Conservation (phyloP, 2,329 filamentous ascomycete genomes). For the Paraconiothyrium brasiliense region DNA sequence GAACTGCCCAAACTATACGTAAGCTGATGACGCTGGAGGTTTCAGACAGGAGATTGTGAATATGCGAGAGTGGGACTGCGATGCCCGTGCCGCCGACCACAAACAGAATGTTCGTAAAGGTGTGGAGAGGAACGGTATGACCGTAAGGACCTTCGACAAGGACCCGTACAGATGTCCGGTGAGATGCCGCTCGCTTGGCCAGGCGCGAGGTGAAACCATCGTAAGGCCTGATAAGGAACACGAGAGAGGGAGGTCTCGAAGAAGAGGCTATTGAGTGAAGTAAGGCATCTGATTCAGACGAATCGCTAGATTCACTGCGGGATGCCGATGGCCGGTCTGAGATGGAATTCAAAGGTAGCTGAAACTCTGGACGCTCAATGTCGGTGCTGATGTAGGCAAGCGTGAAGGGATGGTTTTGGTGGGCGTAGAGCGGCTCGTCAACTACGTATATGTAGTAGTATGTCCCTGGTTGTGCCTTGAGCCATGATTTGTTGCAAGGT, state of each 20-base stretch:
- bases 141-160: constrained; percentile 64
- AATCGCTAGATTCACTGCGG: constrained; percentile 23
- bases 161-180: constrained; percentile 45
- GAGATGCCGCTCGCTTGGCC: constrained; percentile 44
- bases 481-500: constrained; percentile 42
- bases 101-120: constrained; percentile 51
- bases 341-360: constrained; percentile 6
- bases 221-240: constrained; percentile 62
- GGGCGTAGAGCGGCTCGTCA: constrained; percentile 54
- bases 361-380: not conserved
- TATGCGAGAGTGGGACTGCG: constrained; percentile 43
- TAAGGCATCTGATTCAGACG: constrained; percentile 43
- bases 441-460: constrained; percentile 63
- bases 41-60: constrained; percentile 28
- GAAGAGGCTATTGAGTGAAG: constrained; percentile 21
- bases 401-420: constrained; percentile 61
- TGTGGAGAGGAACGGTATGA: constrained; percentile 51
- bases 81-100: constrained; percentile 50
- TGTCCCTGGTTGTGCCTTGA: constrained; percentile 55
- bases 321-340: constrained; percentile 14
- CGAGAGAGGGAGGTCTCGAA: constrained; percentile 34
- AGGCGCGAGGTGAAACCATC: constrained; percentile 62
- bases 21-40: constrained; percentile 29
- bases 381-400: constrained; percentile 31
- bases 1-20: constrained; percentile 46